These are phyloP conservation scores for Metarhizium anisopliae DNA, from an alignment of 2,329 filamentous ascomycete species.

Conservation along the genomic window DNA sequence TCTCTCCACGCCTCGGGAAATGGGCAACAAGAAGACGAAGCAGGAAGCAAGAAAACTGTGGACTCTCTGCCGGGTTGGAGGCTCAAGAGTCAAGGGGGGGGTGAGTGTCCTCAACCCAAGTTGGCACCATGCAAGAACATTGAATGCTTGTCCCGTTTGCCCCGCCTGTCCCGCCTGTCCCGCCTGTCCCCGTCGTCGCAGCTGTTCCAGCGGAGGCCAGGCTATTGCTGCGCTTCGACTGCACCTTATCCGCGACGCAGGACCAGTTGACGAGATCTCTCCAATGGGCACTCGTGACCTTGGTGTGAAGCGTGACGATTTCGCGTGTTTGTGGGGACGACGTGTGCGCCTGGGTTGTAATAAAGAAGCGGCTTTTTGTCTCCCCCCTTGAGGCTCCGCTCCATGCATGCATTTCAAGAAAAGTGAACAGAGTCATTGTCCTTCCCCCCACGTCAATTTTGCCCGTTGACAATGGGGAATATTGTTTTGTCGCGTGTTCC, in stretches of 20 bases:
- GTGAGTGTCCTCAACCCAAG: neutral
- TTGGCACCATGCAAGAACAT: neutral
- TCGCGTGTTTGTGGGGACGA: slow-evolving; percentile 1
- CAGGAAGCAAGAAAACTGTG: neutral
- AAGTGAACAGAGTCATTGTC: neutral
- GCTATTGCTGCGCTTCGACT: neutral
- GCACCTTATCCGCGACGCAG: neutral
- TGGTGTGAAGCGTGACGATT: slow-evolving; percentile 1
- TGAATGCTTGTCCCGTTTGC: neutral
- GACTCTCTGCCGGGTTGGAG: neutral
- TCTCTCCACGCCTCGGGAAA: neutral
- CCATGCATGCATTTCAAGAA: neutral
- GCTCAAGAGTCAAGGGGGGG: neutral
- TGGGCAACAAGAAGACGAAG: neutral
- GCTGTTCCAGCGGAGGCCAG: neutral
- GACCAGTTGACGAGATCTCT: neutral
- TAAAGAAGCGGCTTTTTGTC: too few species aligned
- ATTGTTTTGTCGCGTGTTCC: neutral
- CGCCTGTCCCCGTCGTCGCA: too few species aligned
- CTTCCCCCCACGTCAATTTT: neutral
- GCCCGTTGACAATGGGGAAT: neutral
- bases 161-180: too few species aligned
- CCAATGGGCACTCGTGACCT: neutral
- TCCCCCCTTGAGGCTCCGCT: neutral
- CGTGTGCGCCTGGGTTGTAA: neutral